phyloP scores from a whole-genome alignment of 768 basidiomycete genomes.

The Heimioporus sp. region DNA sequence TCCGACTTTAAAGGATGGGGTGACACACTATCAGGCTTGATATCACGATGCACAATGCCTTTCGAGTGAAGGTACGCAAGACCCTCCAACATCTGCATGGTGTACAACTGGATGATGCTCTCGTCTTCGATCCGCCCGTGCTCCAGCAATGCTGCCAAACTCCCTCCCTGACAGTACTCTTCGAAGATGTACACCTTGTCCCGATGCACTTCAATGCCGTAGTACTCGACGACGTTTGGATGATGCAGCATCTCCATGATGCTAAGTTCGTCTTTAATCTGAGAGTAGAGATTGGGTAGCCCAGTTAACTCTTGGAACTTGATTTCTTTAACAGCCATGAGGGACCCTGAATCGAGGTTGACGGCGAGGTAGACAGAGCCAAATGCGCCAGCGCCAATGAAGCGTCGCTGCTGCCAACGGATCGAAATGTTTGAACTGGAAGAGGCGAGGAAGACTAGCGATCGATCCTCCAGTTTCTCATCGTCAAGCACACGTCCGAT shows the following conservation, averaged over 20 bases:
- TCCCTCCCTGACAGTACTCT: conserved; percentile 97
- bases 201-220: conserved; percentile 97
- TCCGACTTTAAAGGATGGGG: neutral
- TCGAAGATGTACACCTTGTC: conserved; percentile 99
- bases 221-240: conserved; percentile 97
- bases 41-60: conserved; percentile 92
- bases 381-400: conserved; percentile 98
- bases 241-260: conserved; percentile 99
- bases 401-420: conserved; percentile 97
- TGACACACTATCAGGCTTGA: conserved; percentile 95
- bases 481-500: conserved; percentile 93
- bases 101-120: conserved; percentile 91
- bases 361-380: conserved; percentile 99
- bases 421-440: conserved; percentile 95
- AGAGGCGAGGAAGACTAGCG: conserved; percentile 90
- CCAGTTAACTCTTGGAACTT: conserved; percentile 93
- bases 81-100: conserved; percentile 95
- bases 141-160: conserved; percentile 82
- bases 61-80: conserved; percentile 91
- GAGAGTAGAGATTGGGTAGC: conserved; percentile 81
- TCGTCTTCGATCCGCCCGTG: conserved; percentile 97
- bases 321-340: conserved; percentile 99
- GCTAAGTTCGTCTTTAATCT: conserved; percentile 92
- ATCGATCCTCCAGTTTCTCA: conserved; percentile 90
- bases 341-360: conserved; percentile 90